Conservation (phyloP, 768 basidiomycete genomes). For the Hericium erinaceus region DNA sequence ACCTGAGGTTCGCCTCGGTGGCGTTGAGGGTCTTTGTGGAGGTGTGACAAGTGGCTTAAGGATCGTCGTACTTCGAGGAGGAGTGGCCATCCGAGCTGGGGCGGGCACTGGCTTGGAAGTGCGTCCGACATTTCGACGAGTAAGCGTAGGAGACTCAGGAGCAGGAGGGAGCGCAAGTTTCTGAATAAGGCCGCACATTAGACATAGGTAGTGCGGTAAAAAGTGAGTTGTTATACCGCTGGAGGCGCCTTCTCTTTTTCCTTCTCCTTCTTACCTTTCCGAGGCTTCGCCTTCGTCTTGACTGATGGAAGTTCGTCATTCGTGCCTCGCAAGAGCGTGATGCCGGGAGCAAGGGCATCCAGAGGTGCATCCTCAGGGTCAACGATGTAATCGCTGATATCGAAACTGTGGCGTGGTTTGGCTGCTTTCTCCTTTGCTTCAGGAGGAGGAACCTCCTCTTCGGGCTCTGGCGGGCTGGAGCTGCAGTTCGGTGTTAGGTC, state of each 20-base stretch:
- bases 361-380: constrained; percentile 13
- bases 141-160: constrained; percentile 13
- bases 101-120: background rate
- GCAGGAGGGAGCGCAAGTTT: constrained; percentile 9
- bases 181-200: background rate
- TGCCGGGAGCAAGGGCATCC: constrained; percentile 13
- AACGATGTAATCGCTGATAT: constrained; percentile 13
- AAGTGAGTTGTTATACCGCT: background rate
- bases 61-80: constrained; percentile 1
- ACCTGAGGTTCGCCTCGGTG: constrained; percentile 19
- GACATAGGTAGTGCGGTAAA: background rate
- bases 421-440: background rate
- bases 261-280: constrained; percentile 13
- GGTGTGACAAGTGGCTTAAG: constrained; percentile 19
- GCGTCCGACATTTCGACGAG: constrained; percentile 5
- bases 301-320: background rate
- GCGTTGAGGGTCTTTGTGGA: constrained; percentile 32
- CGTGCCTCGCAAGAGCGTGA: constrained; percentile 7
- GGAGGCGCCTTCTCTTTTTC: background rate
- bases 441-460: constrained; percentile 1
- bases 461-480: constrained; percentile 14
- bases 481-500: constrained; percentile 16
- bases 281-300: constrained; percentile 10
- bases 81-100: constrained; percentile 1
- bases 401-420: constrained; percentile 1